phyloP scores from a whole-genome alignment of 768 basidiomycete genomes.

The Obba rivulosa region DNA sequence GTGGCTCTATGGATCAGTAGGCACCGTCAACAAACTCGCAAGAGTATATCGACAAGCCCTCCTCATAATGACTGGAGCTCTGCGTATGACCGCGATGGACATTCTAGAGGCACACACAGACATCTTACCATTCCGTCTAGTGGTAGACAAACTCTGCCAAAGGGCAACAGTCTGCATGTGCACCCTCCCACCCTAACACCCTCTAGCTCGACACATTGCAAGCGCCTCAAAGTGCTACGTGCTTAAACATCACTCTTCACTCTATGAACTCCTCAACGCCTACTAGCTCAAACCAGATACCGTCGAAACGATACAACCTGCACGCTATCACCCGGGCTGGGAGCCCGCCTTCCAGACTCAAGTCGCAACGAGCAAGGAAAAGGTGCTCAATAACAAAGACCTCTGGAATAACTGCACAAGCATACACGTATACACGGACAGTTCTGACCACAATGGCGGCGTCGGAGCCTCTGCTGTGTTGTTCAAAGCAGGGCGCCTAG shows the following conservation, averaged over 20 bases:
- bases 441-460: constrained; percentile 21
- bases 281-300: constrained; percentile 8
- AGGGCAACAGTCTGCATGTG: constrained; percentile 10
- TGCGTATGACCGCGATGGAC: constrained; percentile 19
- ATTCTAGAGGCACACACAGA: constrained; percentile 16
- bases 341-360: neutral
- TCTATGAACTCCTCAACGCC: constrained; percentile 18
- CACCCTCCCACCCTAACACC: constrained; percentile 18
- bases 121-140: constrained; percentile 13
- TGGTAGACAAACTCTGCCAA: constrained; percentile 11
- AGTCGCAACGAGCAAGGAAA: too few species aligned
- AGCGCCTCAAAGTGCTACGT: constrained; percentile 2
- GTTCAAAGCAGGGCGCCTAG: neutral
- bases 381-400: too few species aligned
- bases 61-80: constrained; percentile 16
- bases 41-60: constrained; percentile 18
- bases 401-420: neutral
- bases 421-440: constrained; percentile 22
- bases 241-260: constrained; percentile 13
- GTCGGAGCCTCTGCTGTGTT: constrained; percentile 28
- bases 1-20: neutral
- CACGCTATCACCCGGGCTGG: constrained; percentile 8
- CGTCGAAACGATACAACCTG: constrained; percentile 15
- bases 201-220: constrained; percentile 6
- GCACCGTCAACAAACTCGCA: constrained; percentile 7